A percentile compares a stretch with the other conserved stretches of the same genome.
Conservation (phyloP, 2,329 filamentous ascomycete genomes). For the Aspergillus sergii region DNA sequence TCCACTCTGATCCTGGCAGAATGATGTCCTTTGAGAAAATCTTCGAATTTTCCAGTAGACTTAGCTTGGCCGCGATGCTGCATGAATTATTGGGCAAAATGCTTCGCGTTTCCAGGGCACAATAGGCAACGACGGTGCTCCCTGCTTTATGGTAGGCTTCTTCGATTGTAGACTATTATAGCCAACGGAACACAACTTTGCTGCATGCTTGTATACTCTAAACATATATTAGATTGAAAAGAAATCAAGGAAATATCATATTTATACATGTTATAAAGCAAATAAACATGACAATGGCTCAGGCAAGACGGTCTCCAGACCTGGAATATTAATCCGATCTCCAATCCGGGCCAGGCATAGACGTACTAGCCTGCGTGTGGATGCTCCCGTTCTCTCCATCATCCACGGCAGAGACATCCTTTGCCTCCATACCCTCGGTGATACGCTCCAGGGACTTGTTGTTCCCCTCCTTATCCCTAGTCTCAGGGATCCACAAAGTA, state of each 20-base stretch:
- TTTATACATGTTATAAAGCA: neutral
- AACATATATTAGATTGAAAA: neutral
- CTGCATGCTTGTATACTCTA: neutral
- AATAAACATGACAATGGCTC: neutral
- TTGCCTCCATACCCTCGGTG: neutral
- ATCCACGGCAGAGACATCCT: neutral
- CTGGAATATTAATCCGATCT: neutral
- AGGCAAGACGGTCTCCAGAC: neutral
- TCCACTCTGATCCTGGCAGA: too few species aligned
- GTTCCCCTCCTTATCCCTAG: neutral
- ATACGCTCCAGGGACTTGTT: neutral
- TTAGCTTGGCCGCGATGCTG: too few species aligned
- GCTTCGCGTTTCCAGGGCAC: too few species aligned
- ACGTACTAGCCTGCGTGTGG: neutral
- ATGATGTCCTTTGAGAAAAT: too few species aligned
- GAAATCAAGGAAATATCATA: neutral
- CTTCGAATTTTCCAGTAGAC: too few species aligned
- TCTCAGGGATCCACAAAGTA: neutral
- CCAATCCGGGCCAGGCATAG: neutral
- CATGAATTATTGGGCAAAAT: too few species aligned
- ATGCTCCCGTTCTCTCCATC: neutral
- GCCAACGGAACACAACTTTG: too few species aligned
- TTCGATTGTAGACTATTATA: fast-evolving
- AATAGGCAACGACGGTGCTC: too few species aligned
- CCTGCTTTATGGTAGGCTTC: too few species aligned